phyloP scores from a whole-genome alignment of 306 rosid genomes.

The Prunus dulcis region DNA sequence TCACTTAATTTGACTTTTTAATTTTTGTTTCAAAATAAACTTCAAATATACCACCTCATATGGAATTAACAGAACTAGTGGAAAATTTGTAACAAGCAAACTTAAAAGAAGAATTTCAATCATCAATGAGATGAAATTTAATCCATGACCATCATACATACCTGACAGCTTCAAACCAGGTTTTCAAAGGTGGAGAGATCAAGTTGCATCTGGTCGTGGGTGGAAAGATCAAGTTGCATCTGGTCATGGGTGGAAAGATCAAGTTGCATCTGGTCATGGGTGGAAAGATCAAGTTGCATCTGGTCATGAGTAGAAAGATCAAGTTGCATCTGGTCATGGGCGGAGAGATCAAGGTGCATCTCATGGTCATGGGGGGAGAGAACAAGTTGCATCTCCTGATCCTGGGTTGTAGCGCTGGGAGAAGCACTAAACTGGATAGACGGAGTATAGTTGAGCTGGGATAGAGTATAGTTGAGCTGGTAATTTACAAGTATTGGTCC shows the following conservation, averaged over 20 bases:
- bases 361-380: constrained; percentile 43
- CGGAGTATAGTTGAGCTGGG: constrained; percentile 70
- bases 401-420: constrained; percentile 52
- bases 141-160: constrained; percentile 22
- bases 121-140: background rate
- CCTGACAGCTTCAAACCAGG: constrained; percentile 53
- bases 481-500: constrained; percentile 75
- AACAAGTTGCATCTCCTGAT: constrained; percentile 74
- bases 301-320: constrained; percentile 64
- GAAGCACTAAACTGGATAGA: constrained; percentile 64
- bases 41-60: background rate
- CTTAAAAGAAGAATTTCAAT: constrained; percentile 6
- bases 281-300: constrained; percentile 78
- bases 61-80: background rate
- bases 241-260: constrained; percentile 51
- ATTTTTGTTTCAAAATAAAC: background rate
- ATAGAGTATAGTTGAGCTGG: constrained; percentile 71
- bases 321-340: constrained; percentile 69
- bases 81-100: constrained; percentile 12
- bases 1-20: background rate
- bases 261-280: constrained; percentile 80
- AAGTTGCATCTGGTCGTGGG: constrained; percentile 25
- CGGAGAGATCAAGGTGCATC: constrained; percentile 45
- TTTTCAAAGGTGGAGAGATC: constrained; percentile 42
- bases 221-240: constrained; percentile 36